Base-by-base conservation (phyloP, 2,329 filamentous ascomycete genomes). In the Aspergillus quadrilineatus region DNA sequence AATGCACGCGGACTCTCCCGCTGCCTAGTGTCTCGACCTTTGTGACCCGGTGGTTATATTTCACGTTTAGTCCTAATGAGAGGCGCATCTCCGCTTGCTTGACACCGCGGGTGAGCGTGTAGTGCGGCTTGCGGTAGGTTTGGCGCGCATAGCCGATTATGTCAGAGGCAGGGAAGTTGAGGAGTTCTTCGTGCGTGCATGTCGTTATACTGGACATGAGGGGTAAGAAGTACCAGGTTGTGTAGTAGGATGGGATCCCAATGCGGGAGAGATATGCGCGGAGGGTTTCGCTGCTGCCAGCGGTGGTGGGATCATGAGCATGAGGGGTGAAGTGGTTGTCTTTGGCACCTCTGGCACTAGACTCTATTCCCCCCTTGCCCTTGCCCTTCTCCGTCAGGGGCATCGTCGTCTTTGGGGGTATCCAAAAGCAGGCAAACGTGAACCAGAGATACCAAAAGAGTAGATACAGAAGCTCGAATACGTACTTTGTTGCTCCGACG, bases 91-190 rank as follows among this genome's bases (percentile, higher is more conserved):
- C 59, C 2, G 63, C 64, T 1, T 42, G 32, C 9, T 58, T 58
- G 4, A 67, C 61, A 10, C 65, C 65, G 14, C 59, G 60, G 6
- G 53, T 49, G 12, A 66, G 63, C 3, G 57, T 53, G 37, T 61
- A 67, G 44, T 64, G 64, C 5, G 59, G 60, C 22, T 63, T 56
- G 7, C 62, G 58, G 44, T 65, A 53, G 1, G 63, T 67, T 8
- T 56, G 52, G n/a, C 46, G 61, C 30, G 56, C 58, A 43, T 66
- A 67, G 10, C 58, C 60, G 10, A 66, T 15, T 8, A 61, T 45
- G 52, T 67, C 65, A 10, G 34, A 48, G 1, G 65, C 65, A 1
- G 65, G 63, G 14, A 66, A 67, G 5, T 51, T 22, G 3, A 67
- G 58, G 28, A 67, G 49, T 10, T 60, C 62, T 2, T 61, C 48